Evolutionary conservation across 1,284 basidiomycete species (phyloP), one percentile per base, ranked within the genome.

Genomic region (Tylopilus orsonianus): DNA sequence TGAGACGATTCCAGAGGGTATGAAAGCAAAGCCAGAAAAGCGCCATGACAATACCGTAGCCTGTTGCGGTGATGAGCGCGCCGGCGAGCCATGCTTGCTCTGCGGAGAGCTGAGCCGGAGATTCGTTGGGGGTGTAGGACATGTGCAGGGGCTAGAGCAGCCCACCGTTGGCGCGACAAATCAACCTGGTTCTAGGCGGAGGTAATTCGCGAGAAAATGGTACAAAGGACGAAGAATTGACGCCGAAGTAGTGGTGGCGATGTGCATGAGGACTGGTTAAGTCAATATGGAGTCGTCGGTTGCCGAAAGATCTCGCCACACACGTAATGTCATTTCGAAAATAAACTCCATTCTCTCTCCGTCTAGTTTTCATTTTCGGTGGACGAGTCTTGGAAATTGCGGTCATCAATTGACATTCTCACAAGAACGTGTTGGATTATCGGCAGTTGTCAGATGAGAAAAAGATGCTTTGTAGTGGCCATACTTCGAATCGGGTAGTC

Each of bases 81-180:
- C 62, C 62, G 1, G 59, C 51, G 8, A 68, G 53, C 66, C 62
- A 64, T 29, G 62, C 57, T 14, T 64, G 36, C 46, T 64, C 66
- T 18, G 64, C 58, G 8, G 14, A 34, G 30, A 68, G 41, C 43
- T 61, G 50, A 22, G 48, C 49, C 12, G 53, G 2, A 20, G 60
- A 41, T 23, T 65, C 65, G 8, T 48, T n/a, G 19, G 62, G 65
- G 19, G 62, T 44, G 49, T 59, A 13, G 32, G 65, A 65, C 60
- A 65, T 61, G 41, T 20, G 52, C 37, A 35, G 44, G 42, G 36
- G 29, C 19, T 14, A 38, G 16, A 18, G 37, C n/a, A 29, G 37
- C 46, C 55, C 48, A 26, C 48, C 38, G 44, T 55, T 27, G 23
- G 22, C n/a, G 22, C 7, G 36, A 14, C 41, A 33, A 32, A 39